Conservation (phyloP, 23 red algal genomes). For the Cyanidium caldarium region DNA sequence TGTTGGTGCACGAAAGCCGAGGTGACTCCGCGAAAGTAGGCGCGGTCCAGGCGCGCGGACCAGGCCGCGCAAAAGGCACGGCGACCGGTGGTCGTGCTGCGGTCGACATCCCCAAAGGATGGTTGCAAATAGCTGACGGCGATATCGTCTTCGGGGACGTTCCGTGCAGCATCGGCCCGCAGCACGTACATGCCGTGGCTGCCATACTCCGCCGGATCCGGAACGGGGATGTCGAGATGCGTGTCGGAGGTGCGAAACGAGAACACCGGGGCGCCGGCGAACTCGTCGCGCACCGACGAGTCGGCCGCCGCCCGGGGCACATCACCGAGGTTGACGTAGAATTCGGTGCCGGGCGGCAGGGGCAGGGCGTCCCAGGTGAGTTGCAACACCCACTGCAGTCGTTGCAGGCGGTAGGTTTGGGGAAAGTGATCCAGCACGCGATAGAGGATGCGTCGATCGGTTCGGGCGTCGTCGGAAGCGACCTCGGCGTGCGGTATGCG, state of each 20-base stretch:
- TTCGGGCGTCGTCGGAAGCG: neutral
- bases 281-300: slow-evolving; percentile 20
- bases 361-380: slow-evolving; percentile 18
- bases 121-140: too few species aligned
- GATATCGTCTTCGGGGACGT: neutral
- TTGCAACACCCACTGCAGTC: slow-evolving; percentile 38
- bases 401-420: slow-evolving; percentile 42
- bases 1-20: slow-evolving; percentile 7
- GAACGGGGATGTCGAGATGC: slow-evolving; percentile 48
- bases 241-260: slow-evolving; percentile 35
- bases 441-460: slow-evolving; percentile 32
- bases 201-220: slow-evolving; percentile 53
- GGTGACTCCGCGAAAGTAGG: slow-evolving; percentile 8
- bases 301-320: slow-evolving; percentile 36
- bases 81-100: neutral
- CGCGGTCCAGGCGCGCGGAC: neutral
- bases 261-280: slow-evolving; percentile 41
- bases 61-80: neutral
- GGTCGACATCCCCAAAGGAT: too few species aligned
- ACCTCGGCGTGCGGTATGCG: neutral
- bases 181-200: slow-evolving; percentile 25
- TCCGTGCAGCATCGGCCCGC: neutral
- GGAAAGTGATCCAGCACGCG: slow-evolving; percentile 39
- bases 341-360: slow-evolving; percentile 21
- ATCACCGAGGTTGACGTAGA: slow-evolving; percentile 44